Percentiles rank a stretch among this genome's conserved stretches.
These are phyloP conservation scores for Jacaranda copaia DNA, from an alignment of 257 asterid species.

Conservation along the genomic window DNA sequence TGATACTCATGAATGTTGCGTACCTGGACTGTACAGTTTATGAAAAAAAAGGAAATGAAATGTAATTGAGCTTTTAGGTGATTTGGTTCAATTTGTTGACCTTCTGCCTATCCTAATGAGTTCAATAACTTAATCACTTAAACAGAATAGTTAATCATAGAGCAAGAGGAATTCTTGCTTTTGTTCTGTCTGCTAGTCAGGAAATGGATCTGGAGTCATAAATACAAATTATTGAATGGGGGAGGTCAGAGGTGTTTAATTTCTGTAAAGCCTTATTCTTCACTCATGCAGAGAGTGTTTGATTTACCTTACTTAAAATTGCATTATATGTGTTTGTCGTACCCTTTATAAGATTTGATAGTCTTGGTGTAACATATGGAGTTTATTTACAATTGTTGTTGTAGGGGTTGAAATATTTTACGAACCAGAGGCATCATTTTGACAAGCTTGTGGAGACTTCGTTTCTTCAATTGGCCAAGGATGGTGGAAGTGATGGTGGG, in stretches of 20 bases:
- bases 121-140: not conserved
- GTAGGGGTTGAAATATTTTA: slow-evolving; percentile 85
- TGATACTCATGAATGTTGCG: not conserved
- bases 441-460: slow-evolving; percentile 82
- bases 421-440: slow-evolving; percentile 63
- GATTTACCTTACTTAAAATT: not conserved
- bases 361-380: slow-evolving; percentile 18
- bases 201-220: too few species aligned
- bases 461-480: slow-evolving; percentile 53
- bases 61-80: not conserved
- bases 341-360: slow-evolving; percentile 6
- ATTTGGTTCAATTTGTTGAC: not conserved
- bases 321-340: not conserved
- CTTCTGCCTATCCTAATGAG: not conserved
- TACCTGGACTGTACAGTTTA: not conserved
- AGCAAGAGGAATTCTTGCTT: not conserved
- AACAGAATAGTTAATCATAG: not conserved
- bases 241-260: not conserved
- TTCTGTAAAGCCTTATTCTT: not conserved
- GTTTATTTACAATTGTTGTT: slow-evolving; percentile 30
- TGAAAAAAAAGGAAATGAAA: not conserved
- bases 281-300: not conserved
- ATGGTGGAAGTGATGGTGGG: slow-evolving; percentile 84
- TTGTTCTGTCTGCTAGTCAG: too few species aligned
- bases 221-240: not conserved